phyloP scores from a whole-genome alignment of 768 basidiomycete genomes.

The Rhizopogon roseolus region DNA sequence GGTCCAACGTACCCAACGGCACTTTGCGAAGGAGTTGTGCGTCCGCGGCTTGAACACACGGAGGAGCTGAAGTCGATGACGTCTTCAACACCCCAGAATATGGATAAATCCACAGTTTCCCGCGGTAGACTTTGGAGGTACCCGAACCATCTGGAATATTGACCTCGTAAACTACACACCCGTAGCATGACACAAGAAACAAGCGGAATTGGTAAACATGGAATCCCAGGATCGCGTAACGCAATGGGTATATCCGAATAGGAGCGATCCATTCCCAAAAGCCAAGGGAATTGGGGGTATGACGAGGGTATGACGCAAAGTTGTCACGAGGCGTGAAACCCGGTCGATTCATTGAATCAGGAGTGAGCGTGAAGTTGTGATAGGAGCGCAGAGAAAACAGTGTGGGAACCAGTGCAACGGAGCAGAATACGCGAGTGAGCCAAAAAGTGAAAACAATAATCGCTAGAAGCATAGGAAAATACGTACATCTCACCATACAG shows the following conservation, averaged over 20 bases:
- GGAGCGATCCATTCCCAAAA: not conserved
- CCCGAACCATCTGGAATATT: conserved; percentile 53
- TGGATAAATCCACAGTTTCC: conserved; percentile 47
- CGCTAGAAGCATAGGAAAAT: conserved; percentile 1
- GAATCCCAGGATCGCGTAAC: not conserved
- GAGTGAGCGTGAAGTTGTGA: not conserved
- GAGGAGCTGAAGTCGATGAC: conserved; percentile 13
- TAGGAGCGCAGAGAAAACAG: not conserved
- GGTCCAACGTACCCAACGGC: not conserved
- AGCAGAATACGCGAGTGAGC: conserved; percentile 4
- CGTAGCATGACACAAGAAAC: not conserved
- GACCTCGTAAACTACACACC: conserved; percentile 40
- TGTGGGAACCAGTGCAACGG: not conserved
- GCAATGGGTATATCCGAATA: not conserved
- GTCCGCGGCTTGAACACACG: conserved; percentile 13
- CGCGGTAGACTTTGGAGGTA: conserved; percentile 65
- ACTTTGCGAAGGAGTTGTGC: conserved; percentile 4
- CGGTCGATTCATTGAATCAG: conserved; percentile 10
- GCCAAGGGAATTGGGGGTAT: not conserved
- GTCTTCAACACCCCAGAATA: conserved; percentile 49
- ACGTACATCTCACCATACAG: conserved; percentile 64
- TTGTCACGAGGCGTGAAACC: not conserved
- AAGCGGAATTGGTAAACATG: not conserved
- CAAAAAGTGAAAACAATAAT: not conserved
- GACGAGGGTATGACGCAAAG: not conserved